Evolutionary conservation across 495 filamentous ascomycete species (phyloP), one percentile per base, ranked within the genome.

Genomic region (Penicillium salamii): DNA sequence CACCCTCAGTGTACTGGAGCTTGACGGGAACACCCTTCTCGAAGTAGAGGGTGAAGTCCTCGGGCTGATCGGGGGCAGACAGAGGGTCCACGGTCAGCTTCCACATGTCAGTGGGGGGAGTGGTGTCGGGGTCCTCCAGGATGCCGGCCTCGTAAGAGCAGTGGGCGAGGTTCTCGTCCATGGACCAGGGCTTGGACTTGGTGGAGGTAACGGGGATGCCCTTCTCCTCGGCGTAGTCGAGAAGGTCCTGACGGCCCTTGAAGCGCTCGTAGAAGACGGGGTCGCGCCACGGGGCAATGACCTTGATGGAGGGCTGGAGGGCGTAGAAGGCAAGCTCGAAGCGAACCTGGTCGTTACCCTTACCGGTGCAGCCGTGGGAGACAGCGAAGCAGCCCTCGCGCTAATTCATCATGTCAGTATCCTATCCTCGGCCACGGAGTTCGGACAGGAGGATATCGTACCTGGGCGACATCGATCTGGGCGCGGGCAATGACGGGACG

Each of bases 201-300:
- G 89, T 91, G 53, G 84, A 88, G 36, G 84, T 86, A 52, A 96
- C 90, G 24, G 92, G 91, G 49, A 96, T 92, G 57, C 81, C 81
- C 59, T 80, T 83, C 67, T 85, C 65, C 11, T 73, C 77, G 53
- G 91, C 93, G 60, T 91, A 97, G 67, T 90, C 84, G 55, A 97
- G 87, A 31, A 97, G 83, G 63, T 91, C 89, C 58, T 89, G 83
- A 51, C 92, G 86, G 59, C 92, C 90, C 56, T 78, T 77, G 76
- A 91, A 95, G 40, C 81, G 78, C 59, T 88, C 72, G 77, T 83
- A 90, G 79, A 97, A 96, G 61, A 84, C 80, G 39, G 88, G 85
- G 40, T 88, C 74, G 53, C 92, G 76, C 91, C 92, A 96, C 24
- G 90, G 92, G 38, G 90, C 89, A 65, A 95, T 89, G 70, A 95